phyloP scores from a whole-genome alignment of 345 rosid species.

The Euclidium syriacum region DNA sequence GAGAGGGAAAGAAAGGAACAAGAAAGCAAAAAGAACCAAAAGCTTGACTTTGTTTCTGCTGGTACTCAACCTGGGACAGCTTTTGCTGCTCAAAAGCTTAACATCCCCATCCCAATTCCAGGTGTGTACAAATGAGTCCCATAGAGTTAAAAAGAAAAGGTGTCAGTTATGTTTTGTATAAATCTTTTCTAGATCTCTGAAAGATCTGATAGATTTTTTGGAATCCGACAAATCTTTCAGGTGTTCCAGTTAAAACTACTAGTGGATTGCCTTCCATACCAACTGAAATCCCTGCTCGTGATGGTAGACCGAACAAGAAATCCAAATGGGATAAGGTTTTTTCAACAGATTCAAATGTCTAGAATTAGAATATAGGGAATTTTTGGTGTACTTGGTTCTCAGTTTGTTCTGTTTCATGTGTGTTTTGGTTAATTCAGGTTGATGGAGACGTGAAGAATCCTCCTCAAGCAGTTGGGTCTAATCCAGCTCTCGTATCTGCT shows the following conservation, averaged over 20 bases:
- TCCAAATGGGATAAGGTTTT: slow-evolving; percentile 95
- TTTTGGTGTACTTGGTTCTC: not conserved
- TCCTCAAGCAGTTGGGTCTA: slow-evolving; percentile 51
- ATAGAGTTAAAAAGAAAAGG: not conserved
- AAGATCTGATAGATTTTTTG: not conserved
- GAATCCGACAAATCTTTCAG: slow-evolving; percentile 22
- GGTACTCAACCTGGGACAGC: slow-evolving; percentile 59
- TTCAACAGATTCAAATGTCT: not conserved
- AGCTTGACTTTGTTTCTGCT: slow-evolving; percentile 62
- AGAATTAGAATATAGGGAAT: not conserved
- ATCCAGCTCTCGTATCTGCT: slow-evolving; percentile 55
- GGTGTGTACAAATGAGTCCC: slow-evolving; percentile 34
- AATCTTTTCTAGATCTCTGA: not conserved
- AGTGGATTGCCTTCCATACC: slow-evolving; percentile 42
- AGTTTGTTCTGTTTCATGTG: not conserved
- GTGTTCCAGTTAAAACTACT: slow-evolving; percentile 36
- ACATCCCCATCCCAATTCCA: slow-evolving; percentile 54
- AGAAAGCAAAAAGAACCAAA: slow-evolving; percentile 75
- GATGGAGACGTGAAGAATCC: slow-evolving; percentile 62
- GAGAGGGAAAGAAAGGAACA: slow-evolving; percentile 88
- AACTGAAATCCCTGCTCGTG: slow-evolving; percentile 39
- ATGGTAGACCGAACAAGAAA: slow-evolving; percentile 79
- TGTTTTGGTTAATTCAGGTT: slow-evolving; percentile 45
- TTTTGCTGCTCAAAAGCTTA: slow-evolving; percentile 47
- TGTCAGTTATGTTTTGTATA: not conserved